phyloP scores from a whole-genome alignment of 2,329 filamentous ascomycete species.

The Chalaropsis thielavioides region DNA sequence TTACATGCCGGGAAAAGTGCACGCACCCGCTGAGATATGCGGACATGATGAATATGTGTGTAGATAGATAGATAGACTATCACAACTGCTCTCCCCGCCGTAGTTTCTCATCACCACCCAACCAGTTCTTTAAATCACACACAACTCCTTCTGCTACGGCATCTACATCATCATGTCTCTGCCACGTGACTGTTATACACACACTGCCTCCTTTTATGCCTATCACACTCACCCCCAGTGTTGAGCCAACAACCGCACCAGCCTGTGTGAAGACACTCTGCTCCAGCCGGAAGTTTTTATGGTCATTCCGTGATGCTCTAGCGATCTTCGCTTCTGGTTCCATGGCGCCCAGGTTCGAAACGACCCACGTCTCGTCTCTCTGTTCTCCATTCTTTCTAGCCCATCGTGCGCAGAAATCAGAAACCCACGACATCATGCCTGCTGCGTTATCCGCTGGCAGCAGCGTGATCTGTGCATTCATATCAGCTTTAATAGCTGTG shows the following conservation, averaged over 20 bases:
- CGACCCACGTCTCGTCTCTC: conserved; percentile 33
- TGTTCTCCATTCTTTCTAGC: conserved; percentile 29
- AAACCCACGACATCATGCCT: conserved; percentile 30
- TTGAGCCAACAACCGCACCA: conserved; percentile 30
- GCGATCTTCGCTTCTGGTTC: conserved; percentile 19
- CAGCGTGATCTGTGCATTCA: conserved; percentile 24
- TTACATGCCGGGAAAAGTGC: too few relatives aligned
- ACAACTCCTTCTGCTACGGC: background rate
- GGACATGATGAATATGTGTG: too few relatives aligned
- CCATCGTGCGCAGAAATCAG: conserved; percentile 32
- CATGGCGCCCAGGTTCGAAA: conserved; percentile 40
- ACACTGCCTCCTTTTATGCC: conserved; percentile 32
- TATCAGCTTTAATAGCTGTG: conserved; percentile 26
- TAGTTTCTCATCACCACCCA: background rate
- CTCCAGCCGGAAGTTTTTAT: conserved; percentile 26
- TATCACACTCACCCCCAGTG: conserved; percentile 33
- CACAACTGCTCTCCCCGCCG: background rate
- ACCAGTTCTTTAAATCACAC: background rate
- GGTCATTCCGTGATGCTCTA: background rate
- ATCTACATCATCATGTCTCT: conserved; percentile 20
- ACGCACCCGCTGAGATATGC: too few relatives aligned
- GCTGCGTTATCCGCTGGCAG: conserved; percentile 32
- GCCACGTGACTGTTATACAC: conserved; percentile 34
- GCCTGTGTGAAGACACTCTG: conserved; percentile 38
- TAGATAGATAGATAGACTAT: background rate